Conservation (phyloP, 176 grass and related monocot genomes). For the Olyra latifolia region DNA sequence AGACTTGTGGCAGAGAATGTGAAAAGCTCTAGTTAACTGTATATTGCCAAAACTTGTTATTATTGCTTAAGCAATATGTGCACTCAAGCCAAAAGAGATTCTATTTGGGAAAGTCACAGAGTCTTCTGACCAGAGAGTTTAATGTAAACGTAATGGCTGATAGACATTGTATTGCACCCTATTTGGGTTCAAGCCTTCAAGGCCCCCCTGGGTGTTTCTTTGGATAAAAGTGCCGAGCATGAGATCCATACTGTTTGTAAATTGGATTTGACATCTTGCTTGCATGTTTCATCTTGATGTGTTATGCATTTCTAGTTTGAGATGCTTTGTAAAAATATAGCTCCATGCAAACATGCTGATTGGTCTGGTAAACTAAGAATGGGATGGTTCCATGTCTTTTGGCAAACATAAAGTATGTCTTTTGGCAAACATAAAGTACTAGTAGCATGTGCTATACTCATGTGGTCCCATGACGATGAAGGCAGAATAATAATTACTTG, state of each 20-base stretch:
- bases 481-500: constrained; percentile 30
- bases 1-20: not conserved
- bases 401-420: no score
- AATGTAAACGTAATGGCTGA: not conserved
- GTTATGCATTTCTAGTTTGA: constrained; percentile 15
- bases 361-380: constrained; percentile 4
- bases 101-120: not conserved
- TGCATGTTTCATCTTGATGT: constrained; percentile 10
- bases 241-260: not conserved
- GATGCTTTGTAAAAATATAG: constrained; percentile 2
- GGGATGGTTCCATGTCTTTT: constrained; percentile 10
- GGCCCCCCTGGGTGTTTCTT: not conserved
- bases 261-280: constrained; percentile 9
- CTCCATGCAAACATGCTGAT: not conserved
- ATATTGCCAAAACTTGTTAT: not conserved
- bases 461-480: constrained; percentile 15
- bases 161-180: not conserved
- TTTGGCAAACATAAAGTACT: constrained; percentile 20
- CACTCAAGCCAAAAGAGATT: not conserved
- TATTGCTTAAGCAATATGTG: not conserved
- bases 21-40: not conserved
- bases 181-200: not conserved
- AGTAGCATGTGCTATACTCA: constrained; percentile 21
- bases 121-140: not conserved
- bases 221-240: not conserved